A percentile compares a stretch with the other conserved stretches of the same genome.
Conservation (phyloP, 768 basidiomycete species). For the Kwoniella pini region DNA sequence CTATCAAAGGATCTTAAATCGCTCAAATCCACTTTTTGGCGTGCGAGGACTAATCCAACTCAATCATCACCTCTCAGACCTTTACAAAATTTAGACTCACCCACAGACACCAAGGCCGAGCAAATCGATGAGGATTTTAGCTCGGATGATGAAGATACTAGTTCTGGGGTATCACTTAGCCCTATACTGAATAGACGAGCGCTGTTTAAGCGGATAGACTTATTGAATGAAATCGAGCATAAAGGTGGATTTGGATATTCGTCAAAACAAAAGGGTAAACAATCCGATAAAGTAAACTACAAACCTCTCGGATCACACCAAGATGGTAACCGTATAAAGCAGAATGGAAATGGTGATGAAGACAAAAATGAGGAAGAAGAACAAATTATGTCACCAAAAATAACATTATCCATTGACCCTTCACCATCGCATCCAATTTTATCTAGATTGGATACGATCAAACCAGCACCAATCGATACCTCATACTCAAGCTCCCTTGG, state of each 20-base stretch:
- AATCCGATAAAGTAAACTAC: slow-evolving; percentile 6
- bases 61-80: slow-evolving; percentile 23
- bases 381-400: slow-evolving; percentile 25
- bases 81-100: not conserved
- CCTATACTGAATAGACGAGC: slow-evolving; percentile 18
- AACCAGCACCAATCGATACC: slow-evolving; percentile 12
- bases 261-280: not conserved
- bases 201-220: slow-evolving; percentile 17
- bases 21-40: slow-evolving; percentile 21
- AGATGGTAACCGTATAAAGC: too few relatives aligned
- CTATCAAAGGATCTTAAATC: slow-evolving; percentile 21
- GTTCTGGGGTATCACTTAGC: not conserved
- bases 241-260: slow-evolving; percentile 1
- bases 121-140: not conserved
- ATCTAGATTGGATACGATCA: slow-evolving; percentile 7
- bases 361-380: not conserved
- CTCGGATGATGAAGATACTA: not conserved
- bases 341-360: too few relatives aligned
- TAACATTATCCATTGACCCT: slow-evolving; percentile 26
- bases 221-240: slow-evolving; percentile 21
- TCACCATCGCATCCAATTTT: slow-evolving; percentile 1
- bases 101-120: not conserved
- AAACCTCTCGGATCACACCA: not conserved
- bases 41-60: slow-evolving; percentile 12
- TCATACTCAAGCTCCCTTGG: not conserved